phyloP scores from a whole-genome alignment of 2,329 filamentous ascomycete genomes.

The Erysiphe pulchra region DNA sequence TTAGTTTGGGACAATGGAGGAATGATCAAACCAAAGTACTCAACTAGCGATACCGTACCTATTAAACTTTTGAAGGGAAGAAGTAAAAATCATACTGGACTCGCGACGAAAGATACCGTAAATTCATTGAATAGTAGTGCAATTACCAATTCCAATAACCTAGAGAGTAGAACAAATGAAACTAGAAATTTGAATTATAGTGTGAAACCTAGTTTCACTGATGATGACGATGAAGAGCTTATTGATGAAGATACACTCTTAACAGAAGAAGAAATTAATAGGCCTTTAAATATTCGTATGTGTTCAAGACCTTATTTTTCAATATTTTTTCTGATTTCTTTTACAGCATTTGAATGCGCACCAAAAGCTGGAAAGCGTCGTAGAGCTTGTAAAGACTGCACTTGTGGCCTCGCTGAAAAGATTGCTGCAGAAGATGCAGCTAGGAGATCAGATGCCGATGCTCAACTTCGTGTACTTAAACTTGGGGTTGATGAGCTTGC shows the following conservation, averaged over 20 bases:
- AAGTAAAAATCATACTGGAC: conserved; percentile 22
- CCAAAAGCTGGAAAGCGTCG: conserved; percentile 73
- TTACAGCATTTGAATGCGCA: conserved; percentile 54
- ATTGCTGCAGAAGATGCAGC: conserved; percentile 63
- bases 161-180: conserved; percentile 26
- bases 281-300: conserved; percentile 59
- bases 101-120: conserved; percentile 2
- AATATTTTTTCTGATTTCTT: conserved; percentile 1
- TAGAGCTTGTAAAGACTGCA: conserved; percentile 93
- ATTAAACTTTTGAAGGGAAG: conserved; percentile 27
- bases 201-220: conserved; percentile 18
- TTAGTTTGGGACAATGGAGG: conserved; percentile 35
- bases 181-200: conserved; percentile 18
- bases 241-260: conserved; percentile 81
- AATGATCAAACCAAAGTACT: conserved; percentile 45
- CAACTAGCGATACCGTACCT: conserved; percentile 13
- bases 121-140: conserved; percentile 15
- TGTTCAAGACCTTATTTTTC: conserved; percentile 9
- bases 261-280: conserved; percentile 58
- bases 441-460: conserved; percentile 38
- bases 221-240: conserved; percentile 49
- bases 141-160: conserved; percentile 11
- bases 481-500: conserved; percentile 54
- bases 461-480: conserved; percentile 37
- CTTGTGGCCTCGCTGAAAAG: conserved; percentile 69